These are phyloP conservation scores for Debaryomyces hansenii DNA, from an alignment of 805 yeast genomes.

Conservation along the genomic window DNA sequence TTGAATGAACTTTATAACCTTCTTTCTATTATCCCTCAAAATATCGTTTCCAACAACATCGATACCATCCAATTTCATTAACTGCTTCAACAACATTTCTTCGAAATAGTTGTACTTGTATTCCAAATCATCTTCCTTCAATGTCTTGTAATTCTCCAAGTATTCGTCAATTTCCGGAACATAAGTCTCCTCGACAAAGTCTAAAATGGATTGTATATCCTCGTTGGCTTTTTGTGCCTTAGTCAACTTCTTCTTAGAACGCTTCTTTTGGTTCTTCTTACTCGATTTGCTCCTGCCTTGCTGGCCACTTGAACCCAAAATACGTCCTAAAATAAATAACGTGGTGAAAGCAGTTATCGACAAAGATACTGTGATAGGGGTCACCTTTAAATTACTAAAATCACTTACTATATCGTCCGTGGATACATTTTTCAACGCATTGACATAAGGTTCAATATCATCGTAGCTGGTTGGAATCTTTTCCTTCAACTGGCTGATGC, in stretches of 20 bases:
- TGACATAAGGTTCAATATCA: slow-evolving; percentile 12
- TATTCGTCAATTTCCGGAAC: slow-evolving; percentile 39
- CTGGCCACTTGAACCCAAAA: slow-evolving; percentile 10
- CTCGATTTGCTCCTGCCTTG: slow-evolving; percentile 4
- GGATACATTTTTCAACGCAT: slow-evolving; percentile 2
- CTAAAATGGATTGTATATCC: slow-evolving; percentile 39
- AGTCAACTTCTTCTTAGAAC: slow-evolving; percentile 24
- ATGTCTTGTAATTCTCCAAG: slow-evolving; percentile 23
- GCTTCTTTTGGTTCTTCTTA: slow-evolving; percentile 16
- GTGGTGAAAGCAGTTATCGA: slow-evolving; percentile 31
- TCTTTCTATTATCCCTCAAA: slow-evolving; percentile 59
- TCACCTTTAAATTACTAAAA: slow-evolving; percentile 25
- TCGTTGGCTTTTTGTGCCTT: slow-evolving; percentile 42
- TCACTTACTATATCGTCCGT: slow-evolving; percentile 29
- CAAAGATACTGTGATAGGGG: slow-evolving; percentile 35
- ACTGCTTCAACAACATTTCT: slow-evolving; percentile 65
- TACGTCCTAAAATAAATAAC: slow-evolving; percentile 19
- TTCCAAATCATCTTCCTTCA: slow-evolving; percentile 30
- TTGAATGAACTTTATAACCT: slow-evolving; percentile 61
- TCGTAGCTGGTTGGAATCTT: slow-evolving; percentile 7
- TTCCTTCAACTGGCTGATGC: slow-evolving; percentile 6
- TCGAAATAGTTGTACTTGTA: slow-evolving; percentile 60
- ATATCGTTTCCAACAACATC: slow-evolving; percentile 51
- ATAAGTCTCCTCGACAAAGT: slow-evolving; percentile 38
- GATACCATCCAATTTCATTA: slow-evolving; percentile 66